phyloP scores from a whole-genome alignment of 2,329 filamentous ascomycete genomes.

The Zymoseptoria brevis region DNA sequence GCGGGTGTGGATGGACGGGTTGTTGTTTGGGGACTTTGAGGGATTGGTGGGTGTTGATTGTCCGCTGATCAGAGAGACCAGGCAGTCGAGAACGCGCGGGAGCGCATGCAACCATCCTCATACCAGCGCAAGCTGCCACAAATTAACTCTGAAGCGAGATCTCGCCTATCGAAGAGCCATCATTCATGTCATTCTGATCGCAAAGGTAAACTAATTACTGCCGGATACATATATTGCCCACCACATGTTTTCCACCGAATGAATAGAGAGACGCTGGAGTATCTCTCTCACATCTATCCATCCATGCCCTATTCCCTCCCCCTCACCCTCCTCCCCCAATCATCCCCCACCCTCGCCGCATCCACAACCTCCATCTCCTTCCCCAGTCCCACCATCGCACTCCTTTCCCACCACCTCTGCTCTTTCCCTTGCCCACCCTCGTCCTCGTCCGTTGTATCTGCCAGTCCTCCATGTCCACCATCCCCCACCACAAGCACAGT shows the following conservation, averaged over 20 bases:
- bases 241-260: too few species aligned
- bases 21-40: constrained; percentile 41
- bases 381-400: constrained; percentile 75
- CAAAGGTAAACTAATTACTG: too few species aligned
- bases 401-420: constrained; percentile 67
- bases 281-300: too few species aligned
- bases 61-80: too few species aligned
- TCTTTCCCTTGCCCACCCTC: constrained; percentile 41
- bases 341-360: constrained; percentile 69
- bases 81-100: too few species aligned
- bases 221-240: too few species aligned
- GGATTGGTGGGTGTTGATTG: too few species aligned
- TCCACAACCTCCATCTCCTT: constrained; percentile 86
- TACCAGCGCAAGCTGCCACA: too few species aligned
- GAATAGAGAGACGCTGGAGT: too few species aligned
- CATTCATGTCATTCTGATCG: too few species aligned
- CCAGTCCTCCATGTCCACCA: constrained; percentile 71
- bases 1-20: constrained; percentile 42
- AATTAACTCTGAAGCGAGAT: too few species aligned
- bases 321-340: constrained; percentile 74
- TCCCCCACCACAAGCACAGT: constrained; percentile 55
- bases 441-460: constrained; percentile 65
- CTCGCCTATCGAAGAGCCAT: not conserved
- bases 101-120: too few species aligned
- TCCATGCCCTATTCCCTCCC: constrained; percentile 37